Conservation (phyloP, 1,284 basidiomycete genomes). For the Boletus holoroseus region DNA sequence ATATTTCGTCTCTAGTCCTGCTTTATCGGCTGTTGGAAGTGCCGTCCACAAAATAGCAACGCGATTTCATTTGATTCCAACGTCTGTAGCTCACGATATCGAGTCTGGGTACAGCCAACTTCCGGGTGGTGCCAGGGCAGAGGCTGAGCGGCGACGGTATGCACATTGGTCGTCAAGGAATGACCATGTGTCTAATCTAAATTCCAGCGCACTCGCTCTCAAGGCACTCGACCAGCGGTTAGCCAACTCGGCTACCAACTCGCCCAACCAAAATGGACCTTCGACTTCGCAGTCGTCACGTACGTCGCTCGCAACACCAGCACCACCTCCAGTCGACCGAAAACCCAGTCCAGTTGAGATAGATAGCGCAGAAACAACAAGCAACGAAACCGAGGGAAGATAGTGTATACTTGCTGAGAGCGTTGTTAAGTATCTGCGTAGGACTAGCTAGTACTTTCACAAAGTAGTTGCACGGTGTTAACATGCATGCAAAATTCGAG, state of each 20-base stretch:
- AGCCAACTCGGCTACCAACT: conserved; percentile 55
- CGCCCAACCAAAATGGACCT: conserved; percentile 36
- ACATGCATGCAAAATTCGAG: conserved; percentile 2
- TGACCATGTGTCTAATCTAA: conserved; percentile 7
- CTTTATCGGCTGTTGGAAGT: conserved; percentile 65
- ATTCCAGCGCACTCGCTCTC: conserved; percentile 76
- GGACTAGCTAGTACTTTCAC: background rate
- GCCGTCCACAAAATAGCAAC: conserved; percentile 64
- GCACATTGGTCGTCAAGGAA: conserved; percentile 21
- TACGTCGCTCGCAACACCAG: conserved; percentile 36
- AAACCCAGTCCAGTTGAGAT: conserved; percentile 32
- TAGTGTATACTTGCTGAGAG: conserved; percentile 15
- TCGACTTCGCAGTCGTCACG: conserved; percentile 35
- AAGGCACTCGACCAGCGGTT: conserved; percentile 93
- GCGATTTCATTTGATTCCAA: conserved; percentile 78
- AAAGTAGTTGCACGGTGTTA: background rate
- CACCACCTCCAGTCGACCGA: conserved; percentile 33
- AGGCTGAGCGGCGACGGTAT: conserved; percentile 87
- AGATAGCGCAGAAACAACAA: conserved; percentile 22
- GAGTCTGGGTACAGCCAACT: conserved; percentile 74
- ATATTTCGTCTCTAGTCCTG: conserved; percentile 26
- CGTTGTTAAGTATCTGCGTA: conserved; percentile 2
- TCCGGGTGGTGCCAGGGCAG: conserved; percentile 83
- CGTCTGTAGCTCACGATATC: conserved; percentile 50
- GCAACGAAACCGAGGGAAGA: conserved; percentile 22